phyloP scores from a whole-genome alignment of 2,329 filamentous ascomycete species.

The Fusarium goolgardi region DNA sequence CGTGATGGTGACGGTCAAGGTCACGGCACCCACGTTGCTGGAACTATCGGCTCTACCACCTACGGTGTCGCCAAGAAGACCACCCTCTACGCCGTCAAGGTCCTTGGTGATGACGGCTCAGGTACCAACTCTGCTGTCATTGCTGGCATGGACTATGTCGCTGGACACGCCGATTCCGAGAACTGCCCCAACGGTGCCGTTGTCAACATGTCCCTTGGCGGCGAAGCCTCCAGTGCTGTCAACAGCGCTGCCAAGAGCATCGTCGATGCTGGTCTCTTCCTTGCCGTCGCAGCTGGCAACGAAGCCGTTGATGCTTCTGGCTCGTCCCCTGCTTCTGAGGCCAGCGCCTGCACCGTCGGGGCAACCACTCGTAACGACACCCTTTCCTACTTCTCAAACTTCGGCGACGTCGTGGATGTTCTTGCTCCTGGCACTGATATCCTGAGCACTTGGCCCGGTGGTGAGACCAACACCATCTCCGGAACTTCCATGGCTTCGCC shows the following conservation, averaged over 20 bases:
- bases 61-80: constrained; percentile 58
- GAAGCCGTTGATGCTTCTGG: constrained; percentile 56
- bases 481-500: constrained; percentile 61
- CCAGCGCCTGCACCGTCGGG: constrained; percentile 64
- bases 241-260: constrained; percentile 63
- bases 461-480: constrained; percentile 55
- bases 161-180: constrained; percentile 51
- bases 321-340: constrained; percentile 61
- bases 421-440: constrained; percentile 63
- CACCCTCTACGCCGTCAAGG: constrained; percentile 59
- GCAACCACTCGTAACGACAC: constrained; percentile 57
- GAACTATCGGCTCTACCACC: constrained; percentile 50
- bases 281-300: constrained; percentile 69
- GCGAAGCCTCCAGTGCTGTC: constrained; percentile 57
- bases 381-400: constrained; percentile 64
- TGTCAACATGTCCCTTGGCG: constrained; percentile 69
- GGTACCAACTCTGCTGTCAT: constrained; percentile 56
- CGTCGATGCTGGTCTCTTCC: constrained; percentile 60
- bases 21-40: constrained; percentile 57
- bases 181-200: constrained; percentile 60
- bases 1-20: constrained; percentile 51
- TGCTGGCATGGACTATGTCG: constrained; percentile 59
- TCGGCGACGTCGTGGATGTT: constrained; percentile 61
- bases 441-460: constrained; percentile 61
- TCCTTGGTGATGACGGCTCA: constrained; percentile 53